Evolutionary conservation across 495 filamentous ascomycete genomes (phyloP).

Genomic region (Acidomyces sp.): DNA sequence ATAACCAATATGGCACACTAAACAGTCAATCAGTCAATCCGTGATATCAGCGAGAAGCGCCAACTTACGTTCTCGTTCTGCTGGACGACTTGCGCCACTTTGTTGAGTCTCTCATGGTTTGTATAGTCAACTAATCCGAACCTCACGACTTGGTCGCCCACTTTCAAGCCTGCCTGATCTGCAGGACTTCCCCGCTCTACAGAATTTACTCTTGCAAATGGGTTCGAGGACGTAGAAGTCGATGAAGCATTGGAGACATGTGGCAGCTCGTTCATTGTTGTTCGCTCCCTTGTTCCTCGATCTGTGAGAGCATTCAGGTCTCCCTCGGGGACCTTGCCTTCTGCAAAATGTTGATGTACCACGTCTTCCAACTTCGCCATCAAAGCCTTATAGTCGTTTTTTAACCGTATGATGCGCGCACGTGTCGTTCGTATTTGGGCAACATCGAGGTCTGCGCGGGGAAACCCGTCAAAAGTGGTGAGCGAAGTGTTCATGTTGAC

Average conservation of each 20-base stretch:
- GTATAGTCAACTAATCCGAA: slow-evolving; percentile 71
- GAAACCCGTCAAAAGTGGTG: slow-evolving; percentile 85
- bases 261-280: too few species aligned
- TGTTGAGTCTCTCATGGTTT: slow-evolving; percentile 75
- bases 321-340: slow-evolving; percentile 7
- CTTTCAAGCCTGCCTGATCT: slow-evolving; percentile 63
- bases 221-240: slow-evolving; percentile 18
- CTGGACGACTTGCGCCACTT: slow-evolving; percentile 71
- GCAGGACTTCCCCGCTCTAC: slow-evolving; percentile 72
- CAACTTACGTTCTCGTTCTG: slow-evolving; percentile 77
- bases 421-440: slow-evolving; percentile 90
- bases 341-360: slow-evolving; percentile 65
- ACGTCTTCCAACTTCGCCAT: slow-evolving; percentile 71
- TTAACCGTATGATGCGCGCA: slow-evolving; percentile 73
- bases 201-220: slow-evolving; percentile 85
- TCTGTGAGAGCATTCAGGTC: slow-evolving; percentile 5
- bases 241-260: slow-evolving; percentile 7
- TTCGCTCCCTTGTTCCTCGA: too few species aligned
- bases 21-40: slow-evolving; percentile 2
- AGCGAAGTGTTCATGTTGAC: slow-evolving; percentile 86
- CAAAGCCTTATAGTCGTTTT: slow-evolving; percentile 84
- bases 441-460: slow-evolving; percentile 85
- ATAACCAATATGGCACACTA: slow-evolving; percentile 15
- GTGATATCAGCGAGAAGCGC: not conserved
- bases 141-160: slow-evolving; percentile 67